Evolutionary conservation across 371 early-diverging fungal genomes (phyloP), one percentile per base, ranked within the genome.

Genomic region (Umbelopsis sp.): DNA sequence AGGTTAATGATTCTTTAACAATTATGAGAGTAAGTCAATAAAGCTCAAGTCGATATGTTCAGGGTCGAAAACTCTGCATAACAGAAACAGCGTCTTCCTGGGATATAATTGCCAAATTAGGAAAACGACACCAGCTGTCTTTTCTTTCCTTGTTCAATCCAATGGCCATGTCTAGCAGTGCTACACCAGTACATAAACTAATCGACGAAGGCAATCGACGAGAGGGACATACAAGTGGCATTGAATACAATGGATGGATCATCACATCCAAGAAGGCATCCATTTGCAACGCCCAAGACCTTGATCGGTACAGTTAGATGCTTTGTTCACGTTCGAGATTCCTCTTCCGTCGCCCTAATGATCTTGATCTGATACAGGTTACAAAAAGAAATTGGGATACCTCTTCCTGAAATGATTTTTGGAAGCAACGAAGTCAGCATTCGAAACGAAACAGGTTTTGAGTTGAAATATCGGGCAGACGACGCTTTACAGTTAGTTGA

Each of bases 401-500:
- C 93, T 38, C 84, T 92, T 20, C 96, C 97, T n/a, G 96, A 96
- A 78, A 96, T 96, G 97, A 91, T 94, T 44, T 97, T 97, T 88
- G 96, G 96, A 45, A 89, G 90, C 76, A 96, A 93, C 78, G 76
- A 77, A 66, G 80, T 94, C 24, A 74, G 74, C 5, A 65, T 90
- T 35, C 53, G 76, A 22, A 79, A 87, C 48, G 73, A 57, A 3
- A 69, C 75, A 25, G 87, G 83, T 9, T 74, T 89, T 44, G 57
- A 77, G n/a, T 62, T 92, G 6, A 70, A 71, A 18, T 91, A 94
- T 70, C 79, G 78, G 24, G 92, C 96, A 0, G 74, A 90, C 41
- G 93, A 94, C 71, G 96, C 96, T 5, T 80, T 97, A 63, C 79
- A 78, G 29, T 69, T 76, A 66, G 94, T 97, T 4, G 92, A 91